Conservation (phyloP, 495 filamentous ascomycete genomes). For the Thozetella sp. region DNA sequence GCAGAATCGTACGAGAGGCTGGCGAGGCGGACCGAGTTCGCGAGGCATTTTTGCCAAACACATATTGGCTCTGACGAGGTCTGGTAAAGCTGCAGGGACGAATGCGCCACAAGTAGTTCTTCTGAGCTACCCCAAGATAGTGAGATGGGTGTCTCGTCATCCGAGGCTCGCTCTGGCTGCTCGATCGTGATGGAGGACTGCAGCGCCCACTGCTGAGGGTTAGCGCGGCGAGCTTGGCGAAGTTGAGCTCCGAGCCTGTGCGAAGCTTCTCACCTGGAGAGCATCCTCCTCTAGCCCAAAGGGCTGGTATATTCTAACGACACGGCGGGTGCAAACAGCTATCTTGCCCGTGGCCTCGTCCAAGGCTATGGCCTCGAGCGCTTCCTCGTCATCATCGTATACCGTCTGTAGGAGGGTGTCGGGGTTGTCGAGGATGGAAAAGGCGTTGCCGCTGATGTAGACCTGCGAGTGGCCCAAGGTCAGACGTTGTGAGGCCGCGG, state of each 20-base stretch:
- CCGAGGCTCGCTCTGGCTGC: slow-evolving; percentile 25
- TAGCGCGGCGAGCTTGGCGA: slow-evolving; percentile 30
- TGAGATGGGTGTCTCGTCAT: slow-evolving; percentile 45
- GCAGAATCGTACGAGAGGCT: slow-evolving; percentile 83
- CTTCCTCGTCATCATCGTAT: slow-evolving; percentile 76
- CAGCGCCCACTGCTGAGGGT: slow-evolving; percentile 48
- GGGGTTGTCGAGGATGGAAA: slow-evolving; percentile 78
- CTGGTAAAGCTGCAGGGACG: slow-evolving; percentile 71
- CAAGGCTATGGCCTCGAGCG: slow-evolving; percentile 73
- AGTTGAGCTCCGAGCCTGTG: too few relatives aligned
- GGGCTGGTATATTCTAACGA: slow-evolving; percentile 78
- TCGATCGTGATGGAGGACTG: slow-evolving; percentile 42
- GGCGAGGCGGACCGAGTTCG: slow-evolving; percentile 75
- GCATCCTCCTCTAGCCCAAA: slow-evolving; percentile 70
- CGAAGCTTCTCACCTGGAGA: slow-evolving; percentile 71
- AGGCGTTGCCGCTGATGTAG: slow-evolving; percentile 87
- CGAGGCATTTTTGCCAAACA: slow-evolving; percentile 75
- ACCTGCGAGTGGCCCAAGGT: slow-evolving; percentile 52
- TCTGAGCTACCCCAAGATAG: slow-evolving; percentile 86
- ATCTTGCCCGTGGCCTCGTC: slow-evolving; percentile 86
- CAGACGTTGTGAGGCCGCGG: not conserved
- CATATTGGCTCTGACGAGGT: slow-evolving; percentile 49
- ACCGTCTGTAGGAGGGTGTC: slow-evolving; percentile 84
- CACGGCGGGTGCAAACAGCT: slow-evolving; percentile 65
- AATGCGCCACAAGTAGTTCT: slow-evolving; percentile 79